These are phyloP conservation scores for Rhinocladiella mackenziei DNA, from an alignment of 2,329 filamentous ascomycete genomes.

Conservation along the genomic window DNA sequence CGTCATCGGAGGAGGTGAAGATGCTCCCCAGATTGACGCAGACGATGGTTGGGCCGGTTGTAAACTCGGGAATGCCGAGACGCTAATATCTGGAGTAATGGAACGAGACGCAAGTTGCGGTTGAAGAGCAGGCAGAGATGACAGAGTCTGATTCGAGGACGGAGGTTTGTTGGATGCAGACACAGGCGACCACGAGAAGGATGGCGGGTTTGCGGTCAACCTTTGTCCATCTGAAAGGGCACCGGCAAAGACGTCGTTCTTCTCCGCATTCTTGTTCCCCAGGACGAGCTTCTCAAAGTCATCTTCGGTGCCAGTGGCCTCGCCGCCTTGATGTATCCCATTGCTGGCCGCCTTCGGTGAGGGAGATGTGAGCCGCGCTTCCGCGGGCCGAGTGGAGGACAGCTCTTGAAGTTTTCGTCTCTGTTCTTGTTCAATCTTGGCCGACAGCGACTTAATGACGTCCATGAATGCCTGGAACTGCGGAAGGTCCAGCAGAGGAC, in stretches of 20 bases:
- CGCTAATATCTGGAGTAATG: conserved; percentile 50
- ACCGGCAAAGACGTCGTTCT: conserved; percentile 34
- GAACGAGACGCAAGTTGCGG: conserved; percentile 38
- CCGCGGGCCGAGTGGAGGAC: conserved; percentile 48
- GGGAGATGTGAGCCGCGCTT: conserved; percentile 36
- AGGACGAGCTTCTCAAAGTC: conserved; percentile 91
- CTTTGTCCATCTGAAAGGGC: conserved; percentile 31
- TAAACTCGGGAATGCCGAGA: conserved; percentile 48
- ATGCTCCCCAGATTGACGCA: conserved; percentile 30
- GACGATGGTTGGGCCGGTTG: conserved; percentile 39
- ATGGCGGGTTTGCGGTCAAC: conserved; percentile 33
- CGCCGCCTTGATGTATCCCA: conserved; percentile 38
- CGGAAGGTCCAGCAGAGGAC: conserved; percentile 77
- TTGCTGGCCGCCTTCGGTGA: conserved; percentile 31
- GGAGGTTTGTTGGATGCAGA: conserved; percentile 24
- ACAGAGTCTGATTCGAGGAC: conserved; percentile 18
- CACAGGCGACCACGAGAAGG: conserved; percentile 45
- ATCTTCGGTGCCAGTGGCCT: conserved; percentile 54
- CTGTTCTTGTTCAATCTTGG: conserved; percentile 82
- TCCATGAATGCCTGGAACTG: conserved; percentile 90
- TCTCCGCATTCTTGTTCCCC: conserved; percentile 54
- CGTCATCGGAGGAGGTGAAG: conserved; percentile 11
- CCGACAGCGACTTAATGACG: conserved; percentile 75
- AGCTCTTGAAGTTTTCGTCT: conserved; percentile 83
- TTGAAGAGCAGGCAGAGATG: conserved; percentile 29